These are phyloP conservation scores for Margaritispora aquatica DNA, from an alignment of 495 filamentous ascomycete species.

Conservation along the genomic window DNA sequence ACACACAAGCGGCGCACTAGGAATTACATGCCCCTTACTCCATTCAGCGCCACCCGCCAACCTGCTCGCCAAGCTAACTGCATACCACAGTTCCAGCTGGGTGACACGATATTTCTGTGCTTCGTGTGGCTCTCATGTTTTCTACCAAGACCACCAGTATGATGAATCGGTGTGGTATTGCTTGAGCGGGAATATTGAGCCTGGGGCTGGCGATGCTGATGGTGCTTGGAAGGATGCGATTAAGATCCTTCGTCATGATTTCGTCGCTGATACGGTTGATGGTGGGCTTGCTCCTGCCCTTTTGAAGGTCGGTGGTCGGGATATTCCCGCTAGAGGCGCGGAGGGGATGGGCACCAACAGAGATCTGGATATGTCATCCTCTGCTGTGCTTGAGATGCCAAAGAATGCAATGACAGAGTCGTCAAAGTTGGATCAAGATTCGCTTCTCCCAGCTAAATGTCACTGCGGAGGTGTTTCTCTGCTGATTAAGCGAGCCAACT, in stretches of 20 bases:
- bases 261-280: slow-evolving; percentile 4
- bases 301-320: not conserved
- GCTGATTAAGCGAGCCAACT: slow-evolving; percentile 5
- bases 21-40: not conserved
- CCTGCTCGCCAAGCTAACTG: not conserved
- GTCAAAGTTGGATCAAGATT: not conserved
- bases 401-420: not conserved
- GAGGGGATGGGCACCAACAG: not conserved
- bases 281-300: slow-evolving; percentile 3
- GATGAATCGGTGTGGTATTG: not conserved
- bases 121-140: slow-evolving; percentile 1
- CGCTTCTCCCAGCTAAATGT: slow-evolving; percentile 5
- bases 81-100: not conserved
- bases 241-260: slow-evolving; percentile 1
- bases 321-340: not conserved
- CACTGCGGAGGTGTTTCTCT: slow-evolving; percentile 6
- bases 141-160: not conserved
- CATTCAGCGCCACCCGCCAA: slow-evolving; percentile 2
- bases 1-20: slow-evolving; percentile 1
- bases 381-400: not conserved
- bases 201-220: not conserved
- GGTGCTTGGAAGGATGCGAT: not conserved
- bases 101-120: slow-evolving; percentile 5
- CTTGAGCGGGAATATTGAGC: slow-evolving; percentile 4
- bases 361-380: not conserved